Base-by-base conservation (phyloP, 345 rosid genomes). In the Ceriops decandra region DNA sequence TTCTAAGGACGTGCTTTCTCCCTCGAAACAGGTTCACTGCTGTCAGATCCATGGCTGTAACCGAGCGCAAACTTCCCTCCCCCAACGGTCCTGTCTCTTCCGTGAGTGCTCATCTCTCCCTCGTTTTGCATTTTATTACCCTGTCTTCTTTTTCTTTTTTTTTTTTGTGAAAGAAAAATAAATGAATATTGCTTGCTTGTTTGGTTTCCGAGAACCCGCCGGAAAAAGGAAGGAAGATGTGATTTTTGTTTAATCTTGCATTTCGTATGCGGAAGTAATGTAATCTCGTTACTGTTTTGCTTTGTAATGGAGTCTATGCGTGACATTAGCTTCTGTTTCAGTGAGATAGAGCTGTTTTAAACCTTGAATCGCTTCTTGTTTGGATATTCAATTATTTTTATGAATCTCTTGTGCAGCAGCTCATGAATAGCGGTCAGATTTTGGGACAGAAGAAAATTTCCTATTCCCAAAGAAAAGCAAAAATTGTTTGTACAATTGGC, bases 401-500 rank as follows among this genome's bases (percentile, higher is more conserved):
- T 90, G 95, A 83, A 62, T 42, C 86, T 24, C 26, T 65, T 68
- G 64, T 63, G 46, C 85, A 84, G 80, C 56, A 68, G 68, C 69
- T 73, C 27, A 22, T 22, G 16, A 59, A 76, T 32, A 75, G 69
- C 33, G 69, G 62, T 24, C 73, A 60, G 60, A 53, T 49, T 56
- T 62, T 81, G 28, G 87, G 76, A 32, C 70, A 72, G n/a, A 79
- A 72, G 52, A 72, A 26, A 38, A 15, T 4, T 64, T 59, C 85
- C 42, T 79, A 77, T 71, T 75, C 80, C 7, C 75, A 58, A 63
- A 88, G 93, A 74, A 95, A 95, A 68, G 90, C 98, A 13, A 95
- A 95, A 85, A 91, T 95, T 31, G 95, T 95, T 16, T 95, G 98
- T 64, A 95, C 97, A 10, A 89, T 89, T 72, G 98, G 99, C 62